These are phyloP conservation scores for Boechera retrofracta DNA, from an alignment of 345 rosid species.

Conservation along the genomic window DNA sequence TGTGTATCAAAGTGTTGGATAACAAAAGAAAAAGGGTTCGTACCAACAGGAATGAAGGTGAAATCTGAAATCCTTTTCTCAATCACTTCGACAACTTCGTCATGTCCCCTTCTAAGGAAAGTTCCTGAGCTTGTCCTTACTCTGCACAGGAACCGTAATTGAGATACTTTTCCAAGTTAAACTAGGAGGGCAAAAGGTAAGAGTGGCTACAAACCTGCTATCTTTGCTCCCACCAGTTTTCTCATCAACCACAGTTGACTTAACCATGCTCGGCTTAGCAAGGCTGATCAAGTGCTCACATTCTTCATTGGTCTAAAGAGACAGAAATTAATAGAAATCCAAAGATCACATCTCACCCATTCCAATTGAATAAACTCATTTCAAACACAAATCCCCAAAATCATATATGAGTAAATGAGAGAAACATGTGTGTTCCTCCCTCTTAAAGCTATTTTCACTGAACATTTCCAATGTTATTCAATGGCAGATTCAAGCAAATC, in stretches of 20 bases:
- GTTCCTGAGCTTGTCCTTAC: conserved; percentile 98
- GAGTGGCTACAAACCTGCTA: conserved; percentile 61
- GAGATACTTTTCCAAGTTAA: background rate
- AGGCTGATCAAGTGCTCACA: conserved; percentile 77
- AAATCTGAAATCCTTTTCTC: conserved; percentile 93
- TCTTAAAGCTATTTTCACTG: background rate
- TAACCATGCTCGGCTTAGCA: conserved; percentile 82
- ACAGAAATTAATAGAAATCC: background rate
- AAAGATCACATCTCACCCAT: conserved; percentile 22
- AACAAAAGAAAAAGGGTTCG: conserved; percentile 26
- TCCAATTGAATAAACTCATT: background rate
- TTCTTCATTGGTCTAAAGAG: conserved; percentile 72
- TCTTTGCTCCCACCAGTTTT: conserved; percentile 89
- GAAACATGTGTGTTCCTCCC: background rate
- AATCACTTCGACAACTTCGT: conserved; percentile 67
- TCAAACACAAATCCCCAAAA: background rate
- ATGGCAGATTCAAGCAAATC: background rate
- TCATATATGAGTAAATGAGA: background rate
- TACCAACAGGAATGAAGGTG: conserved; percentile 89
- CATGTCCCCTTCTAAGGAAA: conserved; percentile 80
- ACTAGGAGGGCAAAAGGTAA: conserved; percentile 9
- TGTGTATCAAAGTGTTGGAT: background rate
- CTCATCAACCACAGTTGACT: conserved; percentile 90
- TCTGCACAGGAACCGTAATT: conserved; percentile 40
- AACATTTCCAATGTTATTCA: background rate